Evolutionary conservation across 2,329 filamentous ascomycete species (phyloP), one percentile per base, ranked within the genome.

Genomic region (Sporothrix protearum): DNA sequence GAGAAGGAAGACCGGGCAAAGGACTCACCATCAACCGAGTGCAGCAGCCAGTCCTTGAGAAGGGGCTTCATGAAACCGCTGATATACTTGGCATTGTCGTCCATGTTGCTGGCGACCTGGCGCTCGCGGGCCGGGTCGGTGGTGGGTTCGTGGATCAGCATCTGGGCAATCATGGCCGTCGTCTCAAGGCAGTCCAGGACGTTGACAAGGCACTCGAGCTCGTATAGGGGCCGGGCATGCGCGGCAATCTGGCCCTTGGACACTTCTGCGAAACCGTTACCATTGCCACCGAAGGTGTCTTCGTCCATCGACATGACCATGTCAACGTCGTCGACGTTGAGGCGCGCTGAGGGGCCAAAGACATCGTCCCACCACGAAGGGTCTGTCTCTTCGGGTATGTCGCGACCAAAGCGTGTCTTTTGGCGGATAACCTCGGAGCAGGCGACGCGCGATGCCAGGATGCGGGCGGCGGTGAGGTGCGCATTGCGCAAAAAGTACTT

Each of bases 401-500:
- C 71, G 4, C 68, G 57, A 16, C 72, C 79, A 14, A 82, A 77
- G 3, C 79, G 78, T 0, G 79, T 79, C 70, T 83, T 81, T 28
- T 79, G 78, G 36, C 80, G 78, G 67, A 89, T 80, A 25, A 89
- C 81, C 2, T 83, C 80, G 9, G 80, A 76, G 73, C 86, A 87
- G 1, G 82, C 77, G 1, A 89, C 83, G 51, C 86, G 82, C 57
- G 83, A 82, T 71, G 84, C 83, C 39, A 89, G 79, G 42, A 82
- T 80, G 39, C 87, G 85, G 14, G 87, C 87, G 3, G 88, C 86
- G 51, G 84, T 82, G 7, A 90, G 80, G 68, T 84, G 83, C 74
- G 83, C 81, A 63, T 83, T 79, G 96, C 93, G 86, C 63, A 97
- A 85, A 77, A 97, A 94, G 73, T 90, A 89, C 77, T 92, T 92